Evolutionary conservation across 2,329 filamentous ascomycete species (phyloP).

Genomic region (Chalara sp.): DNA sequence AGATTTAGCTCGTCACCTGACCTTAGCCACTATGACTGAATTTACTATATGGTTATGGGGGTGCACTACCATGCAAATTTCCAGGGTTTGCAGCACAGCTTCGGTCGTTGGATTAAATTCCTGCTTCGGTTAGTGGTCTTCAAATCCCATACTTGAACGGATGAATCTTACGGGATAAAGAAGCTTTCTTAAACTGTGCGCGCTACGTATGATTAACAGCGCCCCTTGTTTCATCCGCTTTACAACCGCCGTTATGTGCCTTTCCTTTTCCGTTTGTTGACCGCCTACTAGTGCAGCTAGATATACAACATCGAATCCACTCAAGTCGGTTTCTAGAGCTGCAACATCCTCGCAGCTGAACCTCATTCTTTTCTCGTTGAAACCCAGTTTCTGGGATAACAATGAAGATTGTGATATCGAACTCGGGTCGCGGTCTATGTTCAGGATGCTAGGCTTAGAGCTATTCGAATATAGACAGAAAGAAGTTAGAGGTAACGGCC

Average conservation of each 20-base stretch:
- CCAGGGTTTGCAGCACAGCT: conserved; percentile 27
- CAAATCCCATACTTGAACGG: not conserved
- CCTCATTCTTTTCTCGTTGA: conserved; percentile 25
- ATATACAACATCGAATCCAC: conserved; percentile 38
- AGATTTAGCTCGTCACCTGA: no score
- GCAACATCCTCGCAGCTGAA: conserved; percentile 32
- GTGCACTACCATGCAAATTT: conserved; percentile 37
- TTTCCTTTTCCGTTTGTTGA: conserved; percentile 34
- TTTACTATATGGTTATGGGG: conserved; percentile 44
- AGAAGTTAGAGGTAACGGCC: conserved; percentile 41
- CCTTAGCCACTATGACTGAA: conserved; percentile 30
- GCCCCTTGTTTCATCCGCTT: conserved; percentile 34
- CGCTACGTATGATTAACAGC: conserved; percentile 39
- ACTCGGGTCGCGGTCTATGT: conserved; percentile 33
- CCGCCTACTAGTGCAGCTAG: conserved; percentile 43
- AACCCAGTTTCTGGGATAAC: conserved; percentile 29
- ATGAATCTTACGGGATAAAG: conserved; percentile 36
- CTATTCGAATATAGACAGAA: conserved; percentile 32
- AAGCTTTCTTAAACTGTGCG: conserved; percentile 35
- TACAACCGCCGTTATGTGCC: conserved; percentile 31
- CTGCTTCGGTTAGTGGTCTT: conserved; percentile 7
- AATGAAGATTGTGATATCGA: conserved; percentile 29
- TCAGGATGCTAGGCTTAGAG: conserved; percentile 25
- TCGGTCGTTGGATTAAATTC: conserved; percentile 33
- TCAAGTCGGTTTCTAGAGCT: conserved; percentile 18